Conservation (phyloP, 306 rosid genomes). For the Gillenia trifoliata region DNA sequence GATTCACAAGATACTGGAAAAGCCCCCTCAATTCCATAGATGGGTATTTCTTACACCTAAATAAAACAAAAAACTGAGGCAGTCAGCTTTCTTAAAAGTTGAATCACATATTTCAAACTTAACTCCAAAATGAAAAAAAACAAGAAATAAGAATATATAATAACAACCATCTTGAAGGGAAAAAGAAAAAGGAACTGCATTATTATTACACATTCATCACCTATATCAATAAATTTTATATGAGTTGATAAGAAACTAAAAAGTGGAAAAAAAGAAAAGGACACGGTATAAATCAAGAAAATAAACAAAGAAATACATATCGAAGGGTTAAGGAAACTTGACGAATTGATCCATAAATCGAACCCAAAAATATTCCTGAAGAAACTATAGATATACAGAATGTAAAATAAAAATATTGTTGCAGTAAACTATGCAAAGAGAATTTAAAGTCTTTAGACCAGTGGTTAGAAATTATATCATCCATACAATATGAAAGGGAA, state of each 20-base stretch:
- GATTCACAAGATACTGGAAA: conserved; percentile 97
- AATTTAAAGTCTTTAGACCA: not conserved
- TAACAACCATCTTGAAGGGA: not conserved
- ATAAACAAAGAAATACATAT: not conserved
- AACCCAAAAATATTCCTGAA: not conserved
- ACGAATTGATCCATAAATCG: not conserved
- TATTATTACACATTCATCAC: not conserved
- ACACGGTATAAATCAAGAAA: not conserved
- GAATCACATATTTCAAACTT: not conserved
- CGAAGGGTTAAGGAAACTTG: not conserved
- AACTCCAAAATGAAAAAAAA: not conserved
- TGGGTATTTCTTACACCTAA: conserved; percentile 96
- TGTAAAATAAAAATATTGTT: not conserved
- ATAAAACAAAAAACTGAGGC: conserved; percentile 9
- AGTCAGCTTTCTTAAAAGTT: not conserved
- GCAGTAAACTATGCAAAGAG: not conserved
- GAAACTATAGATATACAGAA: too few species aligned
- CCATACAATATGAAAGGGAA: not conserved
- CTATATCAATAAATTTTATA: not conserved
- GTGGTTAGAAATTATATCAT: not conserved
- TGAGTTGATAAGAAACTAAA: not conserved
- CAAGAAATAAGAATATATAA: not conserved
- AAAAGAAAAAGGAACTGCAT: not conserved
- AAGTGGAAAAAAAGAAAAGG: not conserved
- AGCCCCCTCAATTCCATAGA: conserved; percentile 98